Percentiles rank a stretch among this genome's conserved stretches.
Conservation (phyloP, 2,329 filamentous ascomycete species). For the Nemania abortiva region DNA sequence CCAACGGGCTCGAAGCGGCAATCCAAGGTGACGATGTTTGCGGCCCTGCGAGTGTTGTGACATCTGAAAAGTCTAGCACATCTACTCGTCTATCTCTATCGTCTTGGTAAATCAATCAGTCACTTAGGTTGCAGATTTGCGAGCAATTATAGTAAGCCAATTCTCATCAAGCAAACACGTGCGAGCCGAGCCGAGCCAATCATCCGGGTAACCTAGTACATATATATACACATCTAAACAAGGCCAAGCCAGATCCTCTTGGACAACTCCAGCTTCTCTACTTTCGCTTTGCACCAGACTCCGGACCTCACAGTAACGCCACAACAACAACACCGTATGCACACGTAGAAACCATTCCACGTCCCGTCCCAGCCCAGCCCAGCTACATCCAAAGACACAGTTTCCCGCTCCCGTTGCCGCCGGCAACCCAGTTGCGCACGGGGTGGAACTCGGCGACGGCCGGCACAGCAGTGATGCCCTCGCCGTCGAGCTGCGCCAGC, state of each 20-base stretch:
- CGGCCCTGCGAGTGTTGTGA: too few species aligned
- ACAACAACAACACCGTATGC: not conserved
- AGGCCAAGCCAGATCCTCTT: not conserved
- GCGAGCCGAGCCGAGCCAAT: not conserved
- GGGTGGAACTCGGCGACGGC: conserved; percentile 93
- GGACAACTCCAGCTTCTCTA: not conserved
- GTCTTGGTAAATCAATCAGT: not conserved
- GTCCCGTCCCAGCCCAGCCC: too few species aligned
- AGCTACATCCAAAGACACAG: conserved; percentile 85
- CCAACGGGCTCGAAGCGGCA: too few species aligned
- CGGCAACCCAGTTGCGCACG: conserved; percentile 89
- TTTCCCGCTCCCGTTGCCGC: conserved; percentile 92
- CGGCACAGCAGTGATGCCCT: conserved; percentile 93
- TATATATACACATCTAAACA: not conserved
- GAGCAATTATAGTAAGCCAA: not conserved
- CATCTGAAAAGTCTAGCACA: not conserved
- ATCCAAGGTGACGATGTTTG: too few species aligned
- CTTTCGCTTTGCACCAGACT: not conserved
- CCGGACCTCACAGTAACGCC: not conserved
- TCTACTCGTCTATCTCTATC: not conserved
- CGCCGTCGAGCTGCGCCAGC: conserved; percentile 86
- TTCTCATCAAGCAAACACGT: not conserved
- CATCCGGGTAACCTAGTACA: not conserved
- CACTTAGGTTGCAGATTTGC: not conserved
- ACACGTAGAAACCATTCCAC: not conserved